Base-by-base conservation (phyloP, 2,329 filamentous ascomycete species). In the Rutstroemia sp. region DNA sequence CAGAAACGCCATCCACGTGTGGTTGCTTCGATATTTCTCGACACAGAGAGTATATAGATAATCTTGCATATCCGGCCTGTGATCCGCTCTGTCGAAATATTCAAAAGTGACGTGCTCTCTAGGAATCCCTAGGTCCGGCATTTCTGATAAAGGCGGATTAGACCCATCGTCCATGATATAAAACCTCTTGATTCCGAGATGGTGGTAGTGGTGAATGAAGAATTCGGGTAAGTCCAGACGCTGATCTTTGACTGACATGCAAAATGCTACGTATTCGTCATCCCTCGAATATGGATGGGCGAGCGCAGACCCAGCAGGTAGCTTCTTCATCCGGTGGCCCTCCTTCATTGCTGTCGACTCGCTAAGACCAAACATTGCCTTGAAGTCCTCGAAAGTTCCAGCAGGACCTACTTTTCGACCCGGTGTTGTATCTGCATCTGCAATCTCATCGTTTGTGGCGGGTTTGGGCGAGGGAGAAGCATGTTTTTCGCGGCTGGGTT, bases 1-100 rank as follows among this genome's bases (percentile, higher is more conserved):
- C 7, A 69, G 30, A 52, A 70, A 71, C 2, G 63, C 68, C 57
- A 71, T 67, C 69, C 70, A 71, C 18, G 63, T 70, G 58, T 70
- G 67, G 18, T 59, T 59, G 23, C 45, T 51, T 23, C 67, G 63
- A 37, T 63, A 67, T 2, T 58, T 58, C 5, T 56, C 21, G 18
- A 61, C 47, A 21, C 67, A 69, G 5, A 61, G 18, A 6, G 56
- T 52, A 47, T 68, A 67, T 3, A 63, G 57, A 2, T 23, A 9
- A 3, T 58, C 37, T 38, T 68, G 66, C 55, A 60, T 61, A n/a
- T 34, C 46, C 34, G 6, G 7, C 12, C 14, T 5, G 25, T 4
- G 52, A 52, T 44, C 50, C 45, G n/a, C 21, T n/a, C 48, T 48
- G 10, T 58, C 52, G 37, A 61, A 61, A 47, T 64, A 64, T 21